Evolutionary conservation across 2,329 filamentous ascomycete species (phyloP), one percentile per base, ranked within the genome.

Genomic region (Pyrenophora graminea): DNA sequence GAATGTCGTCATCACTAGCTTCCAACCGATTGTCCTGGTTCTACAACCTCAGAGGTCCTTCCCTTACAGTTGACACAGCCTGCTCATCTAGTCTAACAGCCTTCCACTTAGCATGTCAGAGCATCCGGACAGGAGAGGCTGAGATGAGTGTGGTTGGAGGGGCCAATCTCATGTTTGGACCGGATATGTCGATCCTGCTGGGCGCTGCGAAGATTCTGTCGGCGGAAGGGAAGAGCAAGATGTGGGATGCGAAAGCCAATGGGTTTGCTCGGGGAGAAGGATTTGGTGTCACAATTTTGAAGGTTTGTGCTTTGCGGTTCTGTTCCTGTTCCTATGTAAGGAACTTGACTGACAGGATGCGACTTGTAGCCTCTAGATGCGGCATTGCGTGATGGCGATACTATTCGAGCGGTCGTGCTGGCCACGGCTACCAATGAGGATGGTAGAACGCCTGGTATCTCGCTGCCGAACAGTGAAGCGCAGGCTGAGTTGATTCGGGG

Each of bases 401-500:
- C 60, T 9, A 67, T 73, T 25, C 61, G 57, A 6, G 62, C 59
- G 9, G 50, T 71, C 6, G 55, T 73, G 2, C 55, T 62, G 36
- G 64, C 58, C 3, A 65, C 59, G n/a, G 67, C 63, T 1, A 43
- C 62, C 0, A 80, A 79, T 49, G 71, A 76, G 48, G 84, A 87
- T 59, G 85, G 84, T 13, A 66, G 69, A 15, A 86, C 84, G 0
- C 69, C 64, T n/a, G 82, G 82, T 0, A 79, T 85, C 50, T 85
- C 82, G 0, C 76, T 82, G 65, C 84, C 83, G 0, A 83, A 81
- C 75, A 9, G 72, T 79, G 84, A 62, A 79, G 71, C 76, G 1
- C 78, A 80, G 55, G 56, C 62, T 39, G 40, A 46, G 1, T 50
- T 69, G 6, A 64, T 68, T 6, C 52, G 62, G 1, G 53, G 54